Evolutionary conservation across 2,329 filamentous ascomycete genomes (phyloP).

Genomic region (Fusarium pilosicola): DNA sequence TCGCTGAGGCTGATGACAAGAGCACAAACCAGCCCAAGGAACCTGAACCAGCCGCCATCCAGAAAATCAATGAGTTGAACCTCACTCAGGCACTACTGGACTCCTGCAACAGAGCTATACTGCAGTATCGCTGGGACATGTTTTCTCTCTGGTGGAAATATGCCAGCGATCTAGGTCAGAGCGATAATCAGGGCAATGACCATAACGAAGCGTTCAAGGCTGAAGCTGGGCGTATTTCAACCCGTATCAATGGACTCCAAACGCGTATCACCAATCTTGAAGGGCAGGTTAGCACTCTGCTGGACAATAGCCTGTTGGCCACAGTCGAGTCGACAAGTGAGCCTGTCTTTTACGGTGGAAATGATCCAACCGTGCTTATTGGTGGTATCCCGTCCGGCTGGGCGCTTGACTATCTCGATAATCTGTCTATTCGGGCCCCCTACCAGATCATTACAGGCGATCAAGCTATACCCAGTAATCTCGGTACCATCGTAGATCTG

Average conservation of each 20-base stretch:
- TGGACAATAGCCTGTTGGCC: fast-evolving
- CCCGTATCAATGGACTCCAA: not conserved
- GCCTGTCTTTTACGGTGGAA: conserved; percentile 42
- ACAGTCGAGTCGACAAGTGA: conserved; percentile 37
- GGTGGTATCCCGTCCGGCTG: conserved; percentile 52
- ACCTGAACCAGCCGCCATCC: not conserved
- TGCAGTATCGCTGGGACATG: conserved; percentile 51
- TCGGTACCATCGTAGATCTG: fast-evolving
- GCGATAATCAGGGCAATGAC: not conserved
- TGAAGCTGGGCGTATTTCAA: not conserved
- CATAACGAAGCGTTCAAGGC: not conserved
- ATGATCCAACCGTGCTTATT: conserved; percentile 53
- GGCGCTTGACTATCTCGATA: conserved; percentile 50
- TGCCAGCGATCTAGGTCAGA: not conserved
- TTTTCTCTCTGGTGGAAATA: conserved; percentile 57
- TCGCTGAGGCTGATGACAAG: conserved; percentile 30
- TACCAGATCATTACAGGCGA: not conserved
- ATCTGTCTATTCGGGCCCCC: conserved; percentile 2
- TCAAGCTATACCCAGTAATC: not conserved
- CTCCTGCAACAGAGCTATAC: conserved; percentile 17
- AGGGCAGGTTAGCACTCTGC: not conserved
- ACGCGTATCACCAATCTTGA: not conserved
- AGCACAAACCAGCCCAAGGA: conserved; percentile 10
- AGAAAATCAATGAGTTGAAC: conserved; percentile 28
- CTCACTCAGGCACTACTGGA: conserved; percentile 40